phyloP scores from a whole-genome alignment of 176 grass and related monocot genomes.

The maize (Zea mays) region DNA sequence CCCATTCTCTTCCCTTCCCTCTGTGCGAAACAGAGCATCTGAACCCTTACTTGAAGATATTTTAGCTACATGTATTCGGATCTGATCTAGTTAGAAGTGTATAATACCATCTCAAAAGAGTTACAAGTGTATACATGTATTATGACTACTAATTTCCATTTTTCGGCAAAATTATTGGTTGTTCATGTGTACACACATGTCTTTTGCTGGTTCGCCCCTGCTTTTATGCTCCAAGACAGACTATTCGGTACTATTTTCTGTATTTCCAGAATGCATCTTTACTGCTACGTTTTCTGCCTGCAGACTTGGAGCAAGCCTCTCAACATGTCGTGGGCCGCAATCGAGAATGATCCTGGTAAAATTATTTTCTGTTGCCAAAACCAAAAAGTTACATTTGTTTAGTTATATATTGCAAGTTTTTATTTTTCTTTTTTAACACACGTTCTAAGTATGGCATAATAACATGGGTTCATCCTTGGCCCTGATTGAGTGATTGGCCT shows the following conservation, averaged over 20 bases:
- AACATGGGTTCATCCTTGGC: background rate
- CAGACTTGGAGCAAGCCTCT: slow-evolving; percentile 10
- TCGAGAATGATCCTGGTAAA: slow-evolving; percentile 83
- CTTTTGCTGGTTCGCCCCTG: background rate
- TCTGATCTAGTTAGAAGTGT: background rate
- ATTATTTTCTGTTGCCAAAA: background rate
- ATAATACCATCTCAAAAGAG: background rate
- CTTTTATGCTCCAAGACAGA: background rate
- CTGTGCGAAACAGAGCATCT: background rate
- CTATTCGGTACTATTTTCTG: background rate
- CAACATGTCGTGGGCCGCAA: slow-evolving; percentile 66
- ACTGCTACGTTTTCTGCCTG: background rate
- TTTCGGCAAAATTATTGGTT: background rate
- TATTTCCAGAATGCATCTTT: background rate
- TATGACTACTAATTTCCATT: too few relatives aligned
- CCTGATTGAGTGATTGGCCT: background rate
- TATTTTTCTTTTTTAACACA: background rate
- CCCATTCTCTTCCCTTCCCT: too few relatives aligned
- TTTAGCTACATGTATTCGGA: background rate
- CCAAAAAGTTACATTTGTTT: background rate
- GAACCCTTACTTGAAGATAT: background rate
- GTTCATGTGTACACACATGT: background rate
- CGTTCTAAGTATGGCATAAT: background rate
- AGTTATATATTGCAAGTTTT: background rate
- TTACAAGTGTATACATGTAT: too few relatives aligned